These are phyloP conservation scores for Tothia fuscella DNA, from an alignment of 2,329 filamentous ascomycete species.

Conservation along the genomic window DNA sequence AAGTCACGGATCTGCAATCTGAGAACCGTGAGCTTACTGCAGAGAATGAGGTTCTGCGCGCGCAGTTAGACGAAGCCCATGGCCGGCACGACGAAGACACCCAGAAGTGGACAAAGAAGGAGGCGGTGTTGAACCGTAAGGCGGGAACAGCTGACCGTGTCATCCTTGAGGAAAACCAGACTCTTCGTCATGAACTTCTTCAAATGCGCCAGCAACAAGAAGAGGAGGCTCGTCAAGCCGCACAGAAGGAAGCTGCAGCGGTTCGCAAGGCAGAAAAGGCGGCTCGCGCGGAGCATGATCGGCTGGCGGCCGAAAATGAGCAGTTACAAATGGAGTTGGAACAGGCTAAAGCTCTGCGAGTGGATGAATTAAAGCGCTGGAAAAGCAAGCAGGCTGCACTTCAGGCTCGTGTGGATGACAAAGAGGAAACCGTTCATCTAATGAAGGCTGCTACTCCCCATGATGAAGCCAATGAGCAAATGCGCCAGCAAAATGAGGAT, in stretches of 20 bases:
- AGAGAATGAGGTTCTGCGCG: slow-evolving; percentile 11
- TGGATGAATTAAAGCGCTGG: slow-evolving; percentile 32
- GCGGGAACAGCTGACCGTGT: slow-evolving; percentile 3
- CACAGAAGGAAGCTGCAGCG: slow-evolving; percentile 23
- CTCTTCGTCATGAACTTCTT: slow-evolving; percentile 14
- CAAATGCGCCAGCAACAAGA: slow-evolving; percentile 24
- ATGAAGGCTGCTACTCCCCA: slow-evolving; percentile 22
- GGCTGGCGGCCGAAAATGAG: slow-evolving; percentile 60
- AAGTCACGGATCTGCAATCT: slow-evolving; percentile 15
- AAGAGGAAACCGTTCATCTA: slow-evolving; percentile 28
- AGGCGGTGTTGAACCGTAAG: slow-evolving; percentile 10
- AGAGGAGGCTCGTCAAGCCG: slow-evolving; percentile 24
- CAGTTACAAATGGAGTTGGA: slow-evolving; percentile 61
- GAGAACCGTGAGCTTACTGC: slow-evolving; percentile 4
- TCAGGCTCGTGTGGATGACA: slow-evolving; percentile 21
- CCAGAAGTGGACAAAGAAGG: slow-evolving; percentile 1
- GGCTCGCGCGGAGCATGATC: slow-evolving; percentile 28
- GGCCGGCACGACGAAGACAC: slow-evolving; percentile 11
- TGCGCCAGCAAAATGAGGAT: slow-evolving; percentile 26
- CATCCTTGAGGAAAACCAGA: slow-evolving; percentile 11
- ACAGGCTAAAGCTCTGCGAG: slow-evolving; percentile 59
- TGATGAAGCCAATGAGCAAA: slow-evolving; percentile 26
- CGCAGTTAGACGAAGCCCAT: slow-evolving; percentile 6
- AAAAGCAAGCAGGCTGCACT: slow-evolving; percentile 21
- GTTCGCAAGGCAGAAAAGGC: slow-evolving; percentile 20